phyloP scores from a whole-genome alignment of 768 basidiomycete genomes.

The Podaxis sp. region DNA sequence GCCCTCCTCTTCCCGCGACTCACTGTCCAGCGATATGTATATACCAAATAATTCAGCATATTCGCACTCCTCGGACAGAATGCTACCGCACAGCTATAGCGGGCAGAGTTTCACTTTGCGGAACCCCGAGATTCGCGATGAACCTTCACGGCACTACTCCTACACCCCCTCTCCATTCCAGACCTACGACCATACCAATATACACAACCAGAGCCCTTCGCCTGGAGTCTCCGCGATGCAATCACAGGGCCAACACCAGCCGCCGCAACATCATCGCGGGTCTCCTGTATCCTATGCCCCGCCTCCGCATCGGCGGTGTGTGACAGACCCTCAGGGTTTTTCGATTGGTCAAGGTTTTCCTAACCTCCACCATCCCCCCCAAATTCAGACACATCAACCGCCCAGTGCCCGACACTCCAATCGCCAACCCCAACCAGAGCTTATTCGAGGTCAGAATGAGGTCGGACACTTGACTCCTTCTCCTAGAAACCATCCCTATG shows the following conservation, averaged over 20 bases:
- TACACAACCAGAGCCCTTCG: slow-evolving; percentile 42
- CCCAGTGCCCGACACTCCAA: not conserved
- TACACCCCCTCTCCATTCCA: slow-evolving; percentile 53
- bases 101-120: slow-evolving; percentile 45
- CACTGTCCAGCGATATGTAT: slow-evolving; percentile 43
- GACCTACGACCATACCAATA: slow-evolving; percentile 35
- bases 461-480: slow-evolving; percentile 28
- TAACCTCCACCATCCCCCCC: slow-evolving; percentile 47
- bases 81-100: slow-evolving; percentile 45
- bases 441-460: slow-evolving; percentile 37
- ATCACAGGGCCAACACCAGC: slow-evolving; percentile 35
- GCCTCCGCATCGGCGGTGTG: slow-evolving; percentile 50
- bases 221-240: slow-evolving; percentile 35
- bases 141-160: slow-evolving; percentile 45
- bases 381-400: slow-evolving; percentile 34
- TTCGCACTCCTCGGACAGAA: slow-evolving; percentile 51
- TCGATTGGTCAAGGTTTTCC: slow-evolving; percentile 47
- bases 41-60: slow-evolving; percentile 40
- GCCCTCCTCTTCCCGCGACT: slow-evolving; percentile 41
- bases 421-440: slow-evolving; percentile 44
- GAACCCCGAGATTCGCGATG: slow-evolving; percentile 21
- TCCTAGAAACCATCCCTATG: slow-evolving; percentile 38
- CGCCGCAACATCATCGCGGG: slow-evolving; percentile 43
- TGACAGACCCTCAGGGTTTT: slow-evolving; percentile 57
- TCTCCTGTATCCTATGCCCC: slow-evolving; percentile 41